These are phyloP conservation scores for Pharus latifolius DNA, from an alignment of 176 grass and related monocot species.

Conservation along the genomic window DNA sequence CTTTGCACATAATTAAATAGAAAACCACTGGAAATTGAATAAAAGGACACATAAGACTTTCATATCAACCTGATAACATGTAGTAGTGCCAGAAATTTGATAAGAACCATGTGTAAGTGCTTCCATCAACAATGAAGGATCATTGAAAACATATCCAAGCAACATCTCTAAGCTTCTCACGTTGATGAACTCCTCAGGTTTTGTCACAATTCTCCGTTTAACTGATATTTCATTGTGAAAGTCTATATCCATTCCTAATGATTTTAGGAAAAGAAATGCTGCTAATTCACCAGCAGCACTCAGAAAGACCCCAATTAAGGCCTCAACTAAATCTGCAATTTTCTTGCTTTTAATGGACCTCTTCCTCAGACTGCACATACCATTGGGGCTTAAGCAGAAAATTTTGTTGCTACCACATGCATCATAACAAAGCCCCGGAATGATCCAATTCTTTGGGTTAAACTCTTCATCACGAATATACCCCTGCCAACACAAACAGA, in stretches of 20 bases:
- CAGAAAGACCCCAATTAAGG: constrained; percentile 57
- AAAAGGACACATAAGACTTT: background rate
- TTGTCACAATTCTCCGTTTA: constrained; percentile 15
- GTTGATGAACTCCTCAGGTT: constrained; percentile 38
- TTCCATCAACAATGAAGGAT: constrained; percentile 55
- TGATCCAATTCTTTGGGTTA: constrained; percentile 40
- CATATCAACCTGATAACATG: constrained; percentile 59
- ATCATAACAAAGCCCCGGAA: constrained; percentile 42
- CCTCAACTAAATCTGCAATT: constrained; percentile 66
- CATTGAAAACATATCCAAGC: constrained; percentile 43
- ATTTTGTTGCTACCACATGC: background rate
- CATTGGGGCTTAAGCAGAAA: background rate
- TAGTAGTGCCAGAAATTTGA: constrained; percentile 34
- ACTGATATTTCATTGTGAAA: constrained; percentile 17
- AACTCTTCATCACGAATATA: constrained; percentile 50
- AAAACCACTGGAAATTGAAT: background rate
- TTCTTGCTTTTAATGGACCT: constrained; percentile 53
- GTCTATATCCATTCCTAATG: constrained; percentile 52
- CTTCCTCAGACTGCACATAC: constrained; percentile 26
- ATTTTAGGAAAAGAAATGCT: constrained; percentile 45
- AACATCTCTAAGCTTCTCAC: constrained; percentile 30
- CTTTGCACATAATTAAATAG: too few species aligned
- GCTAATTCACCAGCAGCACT: constrained; percentile 44
- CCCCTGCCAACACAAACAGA: constrained; percentile 34
- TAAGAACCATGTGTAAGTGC: constrained; percentile 73